Evolutionary conservation across 2,329 filamentous ascomycete species (phyloP).

Genomic region (Cladosporium sp.): DNA sequence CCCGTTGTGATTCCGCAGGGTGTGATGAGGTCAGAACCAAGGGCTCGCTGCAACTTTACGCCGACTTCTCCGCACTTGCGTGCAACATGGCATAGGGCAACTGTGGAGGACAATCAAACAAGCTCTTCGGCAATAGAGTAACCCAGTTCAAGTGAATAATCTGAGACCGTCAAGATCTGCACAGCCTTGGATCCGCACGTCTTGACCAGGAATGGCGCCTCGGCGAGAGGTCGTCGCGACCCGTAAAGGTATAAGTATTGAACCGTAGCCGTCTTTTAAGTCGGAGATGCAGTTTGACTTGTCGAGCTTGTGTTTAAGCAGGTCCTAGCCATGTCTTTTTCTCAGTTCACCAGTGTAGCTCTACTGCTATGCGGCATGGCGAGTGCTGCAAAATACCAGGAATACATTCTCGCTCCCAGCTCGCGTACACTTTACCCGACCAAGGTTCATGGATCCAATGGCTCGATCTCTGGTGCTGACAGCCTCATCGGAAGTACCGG

Average conservation of each 20-base stretch:
- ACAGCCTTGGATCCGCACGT: background rate
- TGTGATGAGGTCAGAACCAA: slow-evolving; percentile 8
- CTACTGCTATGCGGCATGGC: background rate
- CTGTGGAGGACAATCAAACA: background rate
- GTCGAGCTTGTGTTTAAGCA: background rate
- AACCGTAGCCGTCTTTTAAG: background rate
- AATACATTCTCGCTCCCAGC: slow-evolving; percentile 41
- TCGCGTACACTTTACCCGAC: slow-evolving; percentile 34
- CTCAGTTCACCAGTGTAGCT: background rate
- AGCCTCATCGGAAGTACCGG: slow-evolving; percentile 27
- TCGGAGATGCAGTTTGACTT: background rate
- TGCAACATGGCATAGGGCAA: background rate
- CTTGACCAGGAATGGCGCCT: background rate
- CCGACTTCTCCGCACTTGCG: slow-evolving; percentile 8
- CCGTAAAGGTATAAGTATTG: background rate
- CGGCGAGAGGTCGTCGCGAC: background rate
- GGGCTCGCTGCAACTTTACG: slow-evolving; percentile 1
- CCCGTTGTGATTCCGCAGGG: background rate
- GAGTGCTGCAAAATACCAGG: slow-evolving; percentile 30
- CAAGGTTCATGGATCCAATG: slow-evolving; percentile 38
- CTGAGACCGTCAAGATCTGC: background rate
- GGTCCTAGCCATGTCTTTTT: background rate
- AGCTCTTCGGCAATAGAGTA: background rate
- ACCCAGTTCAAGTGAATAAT: background rate
- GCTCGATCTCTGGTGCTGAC: slow-evolving; percentile 35